Conservation (phyloP, 495 filamentous ascomycete species). For the Aspergillus cristatus region DNA sequence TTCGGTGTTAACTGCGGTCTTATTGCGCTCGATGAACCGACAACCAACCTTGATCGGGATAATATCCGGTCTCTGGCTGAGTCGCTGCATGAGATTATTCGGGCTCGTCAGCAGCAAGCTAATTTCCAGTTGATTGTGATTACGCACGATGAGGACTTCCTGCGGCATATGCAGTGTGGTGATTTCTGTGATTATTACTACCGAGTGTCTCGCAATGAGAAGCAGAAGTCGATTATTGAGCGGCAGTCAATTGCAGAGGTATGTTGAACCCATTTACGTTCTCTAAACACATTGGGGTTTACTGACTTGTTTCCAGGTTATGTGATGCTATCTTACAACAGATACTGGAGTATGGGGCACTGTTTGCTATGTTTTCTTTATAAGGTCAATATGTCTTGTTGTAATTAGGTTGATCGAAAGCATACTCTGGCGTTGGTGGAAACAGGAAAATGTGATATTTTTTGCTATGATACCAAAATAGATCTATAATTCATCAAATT, state of each 20-base stretch:
- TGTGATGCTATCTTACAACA: constrained; percentile 8
- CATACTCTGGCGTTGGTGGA: no score
- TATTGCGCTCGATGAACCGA: constrained; percentile 96
- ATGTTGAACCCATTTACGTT: no score
- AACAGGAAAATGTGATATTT: no score
- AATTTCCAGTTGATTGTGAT: constrained; percentile 99
- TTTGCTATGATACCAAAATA: no score
- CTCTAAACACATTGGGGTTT: no score
- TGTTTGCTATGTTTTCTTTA: no score
- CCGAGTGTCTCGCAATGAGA: constrained; percentile 70
- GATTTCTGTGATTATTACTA: constrained; percentile 93
- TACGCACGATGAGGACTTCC: constrained; percentile 96
- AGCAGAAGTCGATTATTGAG: constrained; percentile 81
- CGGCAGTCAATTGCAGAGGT: constrained; percentile 57
- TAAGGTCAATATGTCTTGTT: no score
- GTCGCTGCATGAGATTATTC: constrained; percentile 81
- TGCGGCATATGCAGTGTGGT: constrained; percentile 85
- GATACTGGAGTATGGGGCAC: no score
- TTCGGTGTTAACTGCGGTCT: constrained; percentile 95
- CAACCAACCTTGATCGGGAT: constrained; percentile 90
- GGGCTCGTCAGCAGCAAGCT: constrained; percentile 67
- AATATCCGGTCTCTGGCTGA: constrained; percentile 85
- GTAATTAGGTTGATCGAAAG: no score
- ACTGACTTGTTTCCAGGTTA: constrained; percentile 10
- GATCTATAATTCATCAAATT: not conserved